Evolutionary conservation across 768 basidiomycete species (phyloP), one percentile per base, ranked within the genome.

Genomic region (Psilocybe azurescens): DNA sequence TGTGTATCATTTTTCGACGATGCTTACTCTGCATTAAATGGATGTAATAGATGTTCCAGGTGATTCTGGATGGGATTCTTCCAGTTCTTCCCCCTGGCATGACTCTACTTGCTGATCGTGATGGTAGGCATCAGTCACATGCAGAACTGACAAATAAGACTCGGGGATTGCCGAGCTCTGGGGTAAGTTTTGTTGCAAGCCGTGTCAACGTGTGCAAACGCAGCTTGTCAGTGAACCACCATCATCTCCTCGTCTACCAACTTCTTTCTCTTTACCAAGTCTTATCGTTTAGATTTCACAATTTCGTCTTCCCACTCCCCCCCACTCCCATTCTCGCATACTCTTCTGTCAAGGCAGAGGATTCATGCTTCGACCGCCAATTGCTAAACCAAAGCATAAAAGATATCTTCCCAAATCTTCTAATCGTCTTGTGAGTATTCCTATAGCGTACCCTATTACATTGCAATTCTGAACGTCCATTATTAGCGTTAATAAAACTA

Each of bases 281-380:
- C 70, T 61, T 65, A 69, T 65, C 65, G 67, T 62, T 44, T 59
- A 66, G 53, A 71, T 75, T 84, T 80, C 86, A 89, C 86, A 68
- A 89, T 89, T 87, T 80, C 85, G 79, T 80, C 87, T 76, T 76
- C 82, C 78, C 74, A 78, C 79, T 75, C 77, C 72, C 72, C 72
- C 76, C 75, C 70, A 75, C 59, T 63, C 71, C 70, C 71, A 72
- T 60, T 61, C 64, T 71, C 67, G 69, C 70, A 78, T 86, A 64
- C 61, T 76, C 84, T 87, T 86, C 87, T 88, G 86, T 85, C 81
- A 73, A 74, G 81, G 80, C 87, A 89, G 89, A 86, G 83, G 86
- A 89, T 94, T 93, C 91, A 94, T 94, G 91, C 91, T 91, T 92
- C 90, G 89, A 85, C 89, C 89, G 86, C 88, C 87, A 83, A 86